phyloP scores from a whole-genome alignment of 495 filamentous ascomycete genomes.

The Pseudomonodictys pantanalensis region DNA sequence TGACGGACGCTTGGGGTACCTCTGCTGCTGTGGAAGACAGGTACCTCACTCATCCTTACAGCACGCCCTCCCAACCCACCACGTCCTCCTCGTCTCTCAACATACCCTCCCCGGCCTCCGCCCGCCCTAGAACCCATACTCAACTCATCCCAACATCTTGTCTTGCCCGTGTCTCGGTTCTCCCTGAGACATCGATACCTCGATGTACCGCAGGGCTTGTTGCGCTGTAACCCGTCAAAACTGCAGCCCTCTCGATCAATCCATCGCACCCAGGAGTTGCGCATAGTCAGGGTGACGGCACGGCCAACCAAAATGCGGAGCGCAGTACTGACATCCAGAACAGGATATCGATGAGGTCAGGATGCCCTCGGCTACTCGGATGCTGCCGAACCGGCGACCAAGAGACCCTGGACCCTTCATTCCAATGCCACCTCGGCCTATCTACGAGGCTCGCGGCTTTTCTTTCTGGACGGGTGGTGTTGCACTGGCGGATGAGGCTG shows the following conservation, averaged over 20 bases:
- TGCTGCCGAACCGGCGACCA: conserved; percentile 25
- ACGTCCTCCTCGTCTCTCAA: conserved; percentile 11
- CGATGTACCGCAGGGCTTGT: conserved; percentile 14
- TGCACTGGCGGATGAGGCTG: conserved; percentile 12
- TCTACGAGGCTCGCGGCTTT: conserved; percentile 16
- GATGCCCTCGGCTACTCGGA: conserved; percentile 21
- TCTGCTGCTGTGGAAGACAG: background rate
- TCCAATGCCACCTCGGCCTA: conserved; percentile 19
- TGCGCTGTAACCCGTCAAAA: conserved; percentile 29
- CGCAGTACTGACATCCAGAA: background rate
- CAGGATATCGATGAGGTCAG: background rate
- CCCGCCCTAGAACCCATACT: background rate
- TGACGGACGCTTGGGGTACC: too few species aligned
- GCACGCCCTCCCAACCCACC: too few species aligned
- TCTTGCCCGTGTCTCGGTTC: conserved; percentile 13
- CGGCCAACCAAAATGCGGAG: too few species aligned
- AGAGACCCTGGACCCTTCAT: conserved; percentile 18
- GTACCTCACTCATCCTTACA: background rate
- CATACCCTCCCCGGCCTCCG: background rate
- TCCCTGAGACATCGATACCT: conserved; percentile 10
- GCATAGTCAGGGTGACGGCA: conserved; percentile 2
- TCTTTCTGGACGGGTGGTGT: conserved; percentile 12
- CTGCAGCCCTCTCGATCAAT: conserved; percentile 14
- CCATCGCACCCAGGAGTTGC: background rate
- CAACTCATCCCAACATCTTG: conserved; percentile 4